A percentile compares a stretch with the other conserved stretches of the same genome.
These are phyloP conservation scores for Arabidopsis thaliana DNA, from an alignment of 345 rosid genomes.

Conservation along the genomic window TAIR10.1 NC_003075.7:17421001-17421500, in stretches of 20 bases:
- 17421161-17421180: background rate
- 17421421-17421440: slow-evolving; percentile 37
- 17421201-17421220: slow-evolving; percentile 64
- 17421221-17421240: slow-evolving; percentile 75
- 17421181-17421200: background rate
- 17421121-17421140: slow-evolving; percentile 88
- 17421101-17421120: slow-evolving; percentile 75
- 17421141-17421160: background rate
- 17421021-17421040: slow-evolving; percentile 77
- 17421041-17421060: slow-evolving; percentile 91
- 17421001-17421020: slow-evolving; percentile 74
- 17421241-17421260: slow-evolving; percentile 83
- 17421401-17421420: slow-evolving; percentile 43
- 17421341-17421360: background rate
- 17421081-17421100: slow-evolving; percentile 72
- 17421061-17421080: slow-evolving; percentile 87
- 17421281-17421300: slow-evolving; percentile 94
- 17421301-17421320: slow-evolving; percentile 94
- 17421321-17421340: background rate
- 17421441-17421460: slow-evolving; percentile 23
- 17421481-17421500: background rate
- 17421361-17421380: slow-evolving; percentile 5
- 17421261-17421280: slow-evolving; percentile 77
- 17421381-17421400: slow-evolving; percentile 26
- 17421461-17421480: slow-evolving; percentile 20